Percentiles rank a stretch among this genome's conserved stretches.
Evolutionary conservation across 23 red algal species (phyloP).

Genomic region (Gracilaria vermiculophylla): DNA sequence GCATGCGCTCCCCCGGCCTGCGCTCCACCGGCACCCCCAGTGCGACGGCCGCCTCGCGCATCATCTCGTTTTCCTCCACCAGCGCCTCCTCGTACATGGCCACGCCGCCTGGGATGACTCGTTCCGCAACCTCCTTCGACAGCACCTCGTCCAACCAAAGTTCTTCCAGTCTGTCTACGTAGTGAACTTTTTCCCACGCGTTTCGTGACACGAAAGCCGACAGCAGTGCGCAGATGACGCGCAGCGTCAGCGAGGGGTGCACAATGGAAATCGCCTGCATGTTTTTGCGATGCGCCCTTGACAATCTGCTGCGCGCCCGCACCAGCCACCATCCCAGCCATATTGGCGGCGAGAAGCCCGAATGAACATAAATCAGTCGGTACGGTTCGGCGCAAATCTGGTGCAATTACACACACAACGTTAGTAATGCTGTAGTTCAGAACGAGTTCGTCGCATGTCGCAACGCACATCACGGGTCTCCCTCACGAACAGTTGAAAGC

Average conservation of each 20-base stretch:
- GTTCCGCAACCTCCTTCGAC: background rate
- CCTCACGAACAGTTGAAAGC: constrained; percentile 38
- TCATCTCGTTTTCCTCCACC: constrained; percentile 34
- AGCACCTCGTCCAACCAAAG: constrained; percentile 65
- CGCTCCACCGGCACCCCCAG: constrained; percentile 29
- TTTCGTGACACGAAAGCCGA: background rate
- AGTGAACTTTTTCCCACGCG: constrained; percentile 54
- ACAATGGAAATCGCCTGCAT: constrained; percentile 44
- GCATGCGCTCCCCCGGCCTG: background rate
- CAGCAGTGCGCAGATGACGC: constrained; percentile 6
- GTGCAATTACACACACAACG: background rate
- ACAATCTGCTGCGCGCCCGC: constrained; percentile 7
- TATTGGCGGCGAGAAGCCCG: constrained; percentile 22
- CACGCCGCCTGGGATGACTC: constrained; percentile 18
- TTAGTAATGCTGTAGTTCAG: background rate
- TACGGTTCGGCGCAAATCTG: constrained; percentile 31
- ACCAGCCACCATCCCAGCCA: constrained; percentile 60
- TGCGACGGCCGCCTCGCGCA: background rate
- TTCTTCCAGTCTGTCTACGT: constrained; percentile 62
- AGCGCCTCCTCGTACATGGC: constrained; percentile 42
- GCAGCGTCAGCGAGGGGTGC: constrained; percentile 26
- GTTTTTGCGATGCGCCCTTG: constrained; percentile 56
- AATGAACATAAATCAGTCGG: constrained; percentile 39
- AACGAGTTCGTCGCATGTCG: background rate
- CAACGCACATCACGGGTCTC: constrained; percentile 45